Base-by-base conservation (phyloP, 371 early-diverging fungal species). In the Mucor indicus region DNA sequence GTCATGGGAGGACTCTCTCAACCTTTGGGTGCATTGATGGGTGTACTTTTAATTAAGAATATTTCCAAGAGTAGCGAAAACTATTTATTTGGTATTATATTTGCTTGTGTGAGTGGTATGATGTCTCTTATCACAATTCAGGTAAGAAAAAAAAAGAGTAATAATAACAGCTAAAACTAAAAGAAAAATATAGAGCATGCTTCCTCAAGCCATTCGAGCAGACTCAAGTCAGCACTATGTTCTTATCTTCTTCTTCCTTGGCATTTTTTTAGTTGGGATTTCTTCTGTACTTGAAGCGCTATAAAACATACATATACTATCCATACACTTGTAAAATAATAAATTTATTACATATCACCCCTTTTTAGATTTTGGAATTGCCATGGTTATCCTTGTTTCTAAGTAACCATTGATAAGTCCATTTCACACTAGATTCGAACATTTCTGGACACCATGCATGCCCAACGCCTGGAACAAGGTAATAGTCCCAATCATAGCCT, bases 31-130 rank as follows among this genome's bases (percentile, higher is more conserved):
- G 84, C 79, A 2, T 40, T 81, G 4, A 40, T 83, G 29, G 84
- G 84, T 1, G 60, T 75, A 22, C 57, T 72, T 9, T 57, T 75
- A 4, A 42, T 81, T 1, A 55, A 60, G 5, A 69, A 72, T 30
- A 64, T 77, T n/a, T 52, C 57, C n/a, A 54, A 66, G 16, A 32
- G 57, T 27, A 67, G 72, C 11, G 75, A 76, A 62, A 57, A 79
- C 30, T 42, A 64, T 9, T 54, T 80, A 42, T 79, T 80, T 50
- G 77, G 77, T 9, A 55, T 77, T 27, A 65, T 75, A 9, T 81
- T 82, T 67, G 77, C 69, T 11, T 32, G 76, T 19, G 79, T 82
- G 5, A 74, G 77, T 17, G 89, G 89, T 7, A 89, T 89, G 85
- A 84, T 86, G 86, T 66, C 79, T 41, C 69, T 82, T 36, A 84